phyloP scores from a whole-genome alignment of 2,329 filamentous ascomycete species.

The Elsinoe perseae region DNA sequence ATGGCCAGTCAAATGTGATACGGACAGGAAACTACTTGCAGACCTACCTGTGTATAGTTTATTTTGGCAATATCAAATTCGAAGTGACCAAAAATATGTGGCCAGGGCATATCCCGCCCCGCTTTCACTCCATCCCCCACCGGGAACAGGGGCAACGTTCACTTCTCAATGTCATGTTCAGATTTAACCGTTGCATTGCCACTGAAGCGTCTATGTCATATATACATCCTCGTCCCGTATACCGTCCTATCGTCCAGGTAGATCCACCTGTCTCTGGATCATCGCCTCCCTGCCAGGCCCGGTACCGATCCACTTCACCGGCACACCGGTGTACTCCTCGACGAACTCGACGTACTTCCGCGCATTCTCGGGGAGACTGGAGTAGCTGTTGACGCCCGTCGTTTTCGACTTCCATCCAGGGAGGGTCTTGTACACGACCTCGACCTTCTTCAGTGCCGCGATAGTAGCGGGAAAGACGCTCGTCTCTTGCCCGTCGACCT shows the following conservation, averaged over 20 bases:
- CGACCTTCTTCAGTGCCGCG: slow-evolving; percentile 48
- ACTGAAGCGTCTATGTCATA: neutral
- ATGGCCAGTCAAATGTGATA: too few relatives aligned
- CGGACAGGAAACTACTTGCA: too few relatives aligned
- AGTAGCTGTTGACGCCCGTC: slow-evolving; percentile 51
- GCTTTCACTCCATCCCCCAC: neutral
- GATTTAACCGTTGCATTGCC: neutral
- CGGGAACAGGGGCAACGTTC: neutral
- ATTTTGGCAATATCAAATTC: too few relatives aligned
- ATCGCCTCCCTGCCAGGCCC: slow-evolving; percentile 59
- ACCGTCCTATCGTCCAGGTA: slow-evolving; percentile 1
- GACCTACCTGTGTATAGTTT: too few relatives aligned
- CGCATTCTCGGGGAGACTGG: slow-evolving; percentile 57
- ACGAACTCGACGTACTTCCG: slow-evolving; percentile 60
- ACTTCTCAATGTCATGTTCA: neutral
- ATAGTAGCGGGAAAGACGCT: slow-evolving; percentile 60
- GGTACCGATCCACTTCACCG: slow-evolving; percentile 59
- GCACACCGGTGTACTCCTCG: slow-evolving; percentile 57
- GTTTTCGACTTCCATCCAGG: slow-evolving; percentile 62
- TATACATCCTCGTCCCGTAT: slow-evolving; percentile 1
- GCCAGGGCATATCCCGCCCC: neutral
- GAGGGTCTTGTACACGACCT: slow-evolving; percentile 61
- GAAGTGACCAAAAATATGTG: neutral
- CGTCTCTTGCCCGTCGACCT: slow-evolving; percentile 47
- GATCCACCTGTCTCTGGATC: slow-evolving; percentile 42